Percentiles rank a stretch among this genome's conserved stretches.
Conservation (phyloP, 1,284 basidiomycete genomes). For the Boletus smithii region DNA sequence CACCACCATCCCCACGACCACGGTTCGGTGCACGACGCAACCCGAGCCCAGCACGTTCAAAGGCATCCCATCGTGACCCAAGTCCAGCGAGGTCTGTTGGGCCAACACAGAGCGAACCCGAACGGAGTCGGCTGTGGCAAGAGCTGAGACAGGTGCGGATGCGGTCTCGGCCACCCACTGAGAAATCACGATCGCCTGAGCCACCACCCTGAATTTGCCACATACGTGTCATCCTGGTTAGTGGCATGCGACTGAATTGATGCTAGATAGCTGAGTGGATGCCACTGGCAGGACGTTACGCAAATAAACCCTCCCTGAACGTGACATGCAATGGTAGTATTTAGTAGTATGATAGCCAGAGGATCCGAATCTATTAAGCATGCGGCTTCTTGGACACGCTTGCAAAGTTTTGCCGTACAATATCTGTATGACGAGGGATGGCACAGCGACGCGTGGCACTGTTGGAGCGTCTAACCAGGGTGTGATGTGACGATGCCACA, state of each 20-base stretch:
- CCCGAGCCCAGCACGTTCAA: slow-evolving; percentile 32
- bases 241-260: slow-evolving; percentile 17
- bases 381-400: slow-evolving; percentile 13
- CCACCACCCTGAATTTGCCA: slow-evolving; percentile 37
- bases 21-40: slow-evolving; percentile 26
- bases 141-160: slow-evolving; percentile 54
- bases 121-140: slow-evolving; percentile 52
- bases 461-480: slow-evolving; percentile 3
- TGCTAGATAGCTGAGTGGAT: slow-evolving; percentile 32
- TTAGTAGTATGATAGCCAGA: slow-evolving; percentile 7
- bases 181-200: slow-evolving; percentile 36
- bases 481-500: slow-evolving; percentile 14
- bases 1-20: slow-evolving; percentile 28
- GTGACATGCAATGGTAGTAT: slow-evolving; percentile 10
- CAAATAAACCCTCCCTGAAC: slow-evolving; percentile 4
- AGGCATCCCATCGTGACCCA: slow-evolving; percentile 26
- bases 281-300: slow-evolving; percentile 21
- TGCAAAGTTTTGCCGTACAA: slow-evolving; percentile 11
- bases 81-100: slow-evolving; percentile 32
- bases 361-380: slow-evolving; percentile 21
- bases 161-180: slow-evolving; percentile 45
- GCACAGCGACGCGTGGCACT: background rate
- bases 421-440: slow-evolving; percentile 1
- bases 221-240: slow-evolving; percentile 10
- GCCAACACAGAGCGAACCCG: slow-evolving; percentile 32